phyloP scores from a whole-genome alignment of 2,329 filamentous ascomycete genomes.

The Biscogniauxia sp. region DNA sequence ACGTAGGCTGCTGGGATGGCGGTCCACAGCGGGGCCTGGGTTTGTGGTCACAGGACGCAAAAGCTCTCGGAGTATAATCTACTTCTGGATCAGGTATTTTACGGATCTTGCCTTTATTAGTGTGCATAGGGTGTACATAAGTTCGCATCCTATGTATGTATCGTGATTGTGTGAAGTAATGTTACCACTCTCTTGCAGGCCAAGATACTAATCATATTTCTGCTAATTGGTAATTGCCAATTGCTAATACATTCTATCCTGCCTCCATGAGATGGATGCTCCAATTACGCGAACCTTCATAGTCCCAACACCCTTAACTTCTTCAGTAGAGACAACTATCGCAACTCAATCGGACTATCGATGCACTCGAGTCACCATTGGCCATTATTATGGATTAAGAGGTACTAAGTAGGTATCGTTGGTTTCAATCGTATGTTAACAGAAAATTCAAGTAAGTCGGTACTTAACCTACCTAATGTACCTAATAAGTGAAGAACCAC shows the following conservation, averaged over 20 bases:
- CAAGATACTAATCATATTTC: neutral
- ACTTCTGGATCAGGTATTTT: neutral
- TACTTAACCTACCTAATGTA: too few species aligned
- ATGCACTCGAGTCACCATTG: too few species aligned
- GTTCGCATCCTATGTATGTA: neutral
- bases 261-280: too few species aligned
- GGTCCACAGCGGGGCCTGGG: slow-evolving; percentile 7
- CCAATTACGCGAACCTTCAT: too few species aligned
- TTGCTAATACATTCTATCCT: neutral
- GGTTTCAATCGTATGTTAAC: too few species aligned
- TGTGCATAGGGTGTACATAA: neutral
- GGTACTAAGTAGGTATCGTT: too few species aligned
- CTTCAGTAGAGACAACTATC: too few species aligned
- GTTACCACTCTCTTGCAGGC: neutral
- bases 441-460: too few species aligned
- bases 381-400: too few species aligned
- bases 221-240: neutral
- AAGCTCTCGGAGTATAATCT: slow-evolving; percentile 11
- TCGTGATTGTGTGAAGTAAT: neutral
- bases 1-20: neutral
- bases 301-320: too few species aligned
- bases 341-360: too few species aligned
- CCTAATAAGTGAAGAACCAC: too few species aligned
- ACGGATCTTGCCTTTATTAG: neutral
- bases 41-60: slow-evolving; percentile 20